These are phyloP conservation scores for Cladophialophora yegresii DNA, from an alignment of 2,329 filamentous ascomycete genomes.

Conservation along the genomic window DNA sequence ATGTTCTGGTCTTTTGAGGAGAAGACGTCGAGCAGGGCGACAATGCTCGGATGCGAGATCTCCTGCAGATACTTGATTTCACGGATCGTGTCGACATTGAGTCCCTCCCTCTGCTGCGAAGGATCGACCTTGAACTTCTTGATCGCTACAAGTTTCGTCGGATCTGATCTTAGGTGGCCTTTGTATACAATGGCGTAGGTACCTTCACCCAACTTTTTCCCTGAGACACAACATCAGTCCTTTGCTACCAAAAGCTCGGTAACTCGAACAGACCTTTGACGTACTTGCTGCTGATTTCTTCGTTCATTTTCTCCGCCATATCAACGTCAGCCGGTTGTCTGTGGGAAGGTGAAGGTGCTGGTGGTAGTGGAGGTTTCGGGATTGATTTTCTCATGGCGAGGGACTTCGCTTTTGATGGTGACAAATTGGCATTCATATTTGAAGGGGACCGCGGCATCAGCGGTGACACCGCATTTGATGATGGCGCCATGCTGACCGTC, in stretches of 20 bases:
- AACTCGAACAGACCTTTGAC: constrained; percentile 65
- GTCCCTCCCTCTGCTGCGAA: constrained; percentile 72
- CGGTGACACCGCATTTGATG: constrained; percentile 48
- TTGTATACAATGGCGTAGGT: constrained; percentile 96
- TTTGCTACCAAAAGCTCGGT: background rate
- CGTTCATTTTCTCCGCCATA: constrained; percentile 74
- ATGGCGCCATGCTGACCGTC: constrained; percentile 21
- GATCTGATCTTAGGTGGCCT: constrained; percentile 73
- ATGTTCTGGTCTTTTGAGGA: constrained; percentile 95
- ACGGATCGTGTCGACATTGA: constrained; percentile 90
- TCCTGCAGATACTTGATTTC: constrained; percentile 96
- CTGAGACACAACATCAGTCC: constrained; percentile 47
- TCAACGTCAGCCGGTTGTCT: constrained; percentile 43
- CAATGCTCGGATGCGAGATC: constrained; percentile 92
- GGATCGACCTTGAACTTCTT: constrained; percentile 57
- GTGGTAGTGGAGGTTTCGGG: constrained; percentile 31
- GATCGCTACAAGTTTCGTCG: constrained; percentile 72
- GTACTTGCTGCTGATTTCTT: constrained; percentile 82
- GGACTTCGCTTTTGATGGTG: constrained; percentile 42
- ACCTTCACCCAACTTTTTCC: constrained; percentile 90
- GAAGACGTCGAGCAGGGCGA: constrained; percentile 88
- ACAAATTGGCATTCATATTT: constrained; percentile 40
- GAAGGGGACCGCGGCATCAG: constrained; percentile 45
- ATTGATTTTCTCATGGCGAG: constrained; percentile 41
- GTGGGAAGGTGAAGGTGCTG: constrained; percentile 24